phyloP scores from a whole-genome alignment of 768 basidiomycete genomes.

The Calocera cornea region DNA sequence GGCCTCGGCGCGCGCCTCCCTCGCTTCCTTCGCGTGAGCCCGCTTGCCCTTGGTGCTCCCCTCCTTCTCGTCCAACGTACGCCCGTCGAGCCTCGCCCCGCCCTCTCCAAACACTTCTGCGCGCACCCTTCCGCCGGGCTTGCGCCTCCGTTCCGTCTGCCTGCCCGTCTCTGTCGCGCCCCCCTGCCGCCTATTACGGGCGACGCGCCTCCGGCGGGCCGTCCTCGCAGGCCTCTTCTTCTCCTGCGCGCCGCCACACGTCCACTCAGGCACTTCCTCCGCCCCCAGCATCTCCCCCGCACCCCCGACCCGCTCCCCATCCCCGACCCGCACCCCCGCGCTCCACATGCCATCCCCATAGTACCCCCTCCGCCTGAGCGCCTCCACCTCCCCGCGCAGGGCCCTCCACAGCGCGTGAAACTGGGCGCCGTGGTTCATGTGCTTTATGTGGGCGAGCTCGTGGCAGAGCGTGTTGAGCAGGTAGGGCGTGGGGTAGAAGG shows the following conservation, averaged over 20 bases:
- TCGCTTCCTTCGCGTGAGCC: background rate
- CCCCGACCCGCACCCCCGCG: conserved; percentile 52
- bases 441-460: conserved; percentile 50
- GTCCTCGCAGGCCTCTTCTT: background rate
- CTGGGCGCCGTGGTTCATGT: conserved; percentile 64
- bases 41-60: background rate
- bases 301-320: conserved; percentile 39
- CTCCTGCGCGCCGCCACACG: conserved; percentile 33
- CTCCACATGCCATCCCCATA: conserved; percentile 81
- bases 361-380: conserved; percentile 61
- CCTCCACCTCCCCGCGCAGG: conserved; percentile 49
- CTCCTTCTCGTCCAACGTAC: background rate
- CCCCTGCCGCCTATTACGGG: background rate
- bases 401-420: conserved; percentile 66
- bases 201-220: background rate
- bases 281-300: conserved; percentile 35
- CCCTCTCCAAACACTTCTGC: conserved; percentile 34
- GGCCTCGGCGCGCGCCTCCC: background rate
- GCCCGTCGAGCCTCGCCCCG: conserved; percentile 22
- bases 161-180: conserved; percentile 33
- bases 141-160: conserved; percentile 54
- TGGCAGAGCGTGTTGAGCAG: conserved; percentile 70
- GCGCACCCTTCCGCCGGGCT: conserved; percentile 55
- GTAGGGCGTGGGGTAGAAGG: conserved; percentile 49
- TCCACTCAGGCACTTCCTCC: conserved; percentile 61